phyloP scores from a whole-genome alignment of 2,329 filamentous ascomycete genomes.

The Ophiocordyceps camponoti-leonardi region DNA sequence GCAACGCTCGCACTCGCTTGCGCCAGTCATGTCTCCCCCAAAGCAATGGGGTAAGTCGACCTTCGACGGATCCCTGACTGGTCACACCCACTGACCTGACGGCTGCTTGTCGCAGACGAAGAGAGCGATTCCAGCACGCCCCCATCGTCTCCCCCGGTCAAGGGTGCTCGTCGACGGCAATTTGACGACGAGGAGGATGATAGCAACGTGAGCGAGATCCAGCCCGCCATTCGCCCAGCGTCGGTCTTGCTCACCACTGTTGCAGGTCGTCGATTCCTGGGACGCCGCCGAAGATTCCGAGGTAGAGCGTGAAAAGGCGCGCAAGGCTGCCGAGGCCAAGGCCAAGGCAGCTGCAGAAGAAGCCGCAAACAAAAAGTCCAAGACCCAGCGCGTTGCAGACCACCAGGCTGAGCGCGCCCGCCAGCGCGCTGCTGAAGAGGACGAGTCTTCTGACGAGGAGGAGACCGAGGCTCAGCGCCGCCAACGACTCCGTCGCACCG shows the following conservation, averaged over 20 bases:
- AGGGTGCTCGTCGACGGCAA: constrained; percentile 31
- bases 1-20: not conserved
- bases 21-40: constrained; percentile 22
- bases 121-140: constrained; percentile 18
- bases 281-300: constrained; percentile 95
- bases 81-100: not conserved
- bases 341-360: constrained; percentile 80
- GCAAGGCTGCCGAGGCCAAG: constrained; percentile 71
- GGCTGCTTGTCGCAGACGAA: constrained; percentile 14
- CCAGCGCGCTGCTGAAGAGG: constrained; percentile 32
- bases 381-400: constrained; percentile 72
- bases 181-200: constrained; percentile 90
- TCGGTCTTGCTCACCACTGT: not conserved
- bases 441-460: constrained; percentile 45
- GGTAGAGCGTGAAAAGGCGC: constrained; percentile 85
- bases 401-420: constrained; percentile 45
- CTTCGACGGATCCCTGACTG: not conserved
- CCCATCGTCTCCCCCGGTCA: constrained; percentile 19
- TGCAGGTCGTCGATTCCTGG: constrained; percentile 89
- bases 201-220: constrained; percentile 43
- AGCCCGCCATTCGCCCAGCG: not conserved
- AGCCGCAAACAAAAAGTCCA: constrained; percentile 80
- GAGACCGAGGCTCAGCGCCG: constrained; percentile 59
- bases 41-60: constrained; percentile 23
- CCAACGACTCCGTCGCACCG: constrained; percentile 57